phyloP scores from a whole-genome alignment of 2,329 filamentous ascomycete species.

The Anisogramma anomala region DNA sequence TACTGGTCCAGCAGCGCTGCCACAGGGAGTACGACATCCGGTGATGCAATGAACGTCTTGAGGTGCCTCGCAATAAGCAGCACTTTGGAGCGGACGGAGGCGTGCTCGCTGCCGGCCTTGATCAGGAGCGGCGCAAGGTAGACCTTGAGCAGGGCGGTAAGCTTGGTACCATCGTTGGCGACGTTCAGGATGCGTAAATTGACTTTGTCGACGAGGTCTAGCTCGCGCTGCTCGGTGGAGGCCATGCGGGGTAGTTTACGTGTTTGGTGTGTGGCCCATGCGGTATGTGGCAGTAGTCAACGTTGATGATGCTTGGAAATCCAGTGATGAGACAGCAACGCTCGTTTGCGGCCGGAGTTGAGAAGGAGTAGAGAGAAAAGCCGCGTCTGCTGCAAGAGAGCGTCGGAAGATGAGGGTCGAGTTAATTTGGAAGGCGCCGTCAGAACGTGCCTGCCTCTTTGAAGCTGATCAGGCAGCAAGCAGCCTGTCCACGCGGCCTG shows the following conservation, averaged over 20 bases:
- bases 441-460: background rate
- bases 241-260: slow-evolving; percentile 9
- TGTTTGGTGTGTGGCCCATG: background rate
- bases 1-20: slow-evolving; percentile 79
- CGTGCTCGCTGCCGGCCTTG: slow-evolving; percentile 73
- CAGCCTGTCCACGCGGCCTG: slow-evolving; percentile 1
- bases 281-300: background rate
- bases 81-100: slow-evolving; percentile 65
- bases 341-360: background rate
- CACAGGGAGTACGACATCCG: slow-evolving; percentile 67
- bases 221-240: slow-evolving; percentile 55
- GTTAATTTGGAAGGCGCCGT: background rate
- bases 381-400: background rate
- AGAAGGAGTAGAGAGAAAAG: background rate
- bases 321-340: background rate
- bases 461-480: background rate
- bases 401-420: background rate
- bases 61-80: slow-evolving; percentile 40
- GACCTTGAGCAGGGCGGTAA: slow-evolving; percentile 63
- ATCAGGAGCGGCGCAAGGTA: slow-evolving; percentile 75
- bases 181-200: slow-evolving; percentile 70
- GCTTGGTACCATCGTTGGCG: slow-evolving; percentile 71
- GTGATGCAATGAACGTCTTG: slow-evolving; percentile 41
- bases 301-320: background rate
- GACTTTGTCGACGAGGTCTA: slow-evolving; percentile 72